phyloP scores from a whole-genome alignment of 2,329 filamentous ascomycete species.

The Calonectria pteridis region DNA sequence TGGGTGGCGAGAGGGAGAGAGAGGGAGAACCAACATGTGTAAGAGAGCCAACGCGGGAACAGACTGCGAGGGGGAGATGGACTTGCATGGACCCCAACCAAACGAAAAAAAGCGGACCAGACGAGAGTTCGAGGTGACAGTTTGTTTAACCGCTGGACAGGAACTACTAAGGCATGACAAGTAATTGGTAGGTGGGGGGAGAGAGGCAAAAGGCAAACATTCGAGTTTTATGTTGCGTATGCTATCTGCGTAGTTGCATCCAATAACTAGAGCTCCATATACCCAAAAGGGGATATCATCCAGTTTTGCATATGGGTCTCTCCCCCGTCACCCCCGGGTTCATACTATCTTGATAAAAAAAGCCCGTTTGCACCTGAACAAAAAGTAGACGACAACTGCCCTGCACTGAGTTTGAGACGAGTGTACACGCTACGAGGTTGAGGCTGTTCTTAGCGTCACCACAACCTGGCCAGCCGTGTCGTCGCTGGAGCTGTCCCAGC shows the following conservation, averaged over 20 bases:
- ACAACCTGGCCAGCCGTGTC: not conserved
- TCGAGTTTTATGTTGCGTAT: not conserved
- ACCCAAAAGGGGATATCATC: not conserved
- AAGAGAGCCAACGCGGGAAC: not conserved
- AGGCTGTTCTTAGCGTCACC: constrained; percentile 18
- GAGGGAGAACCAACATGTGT: not conserved
- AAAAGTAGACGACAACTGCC: not conserved
- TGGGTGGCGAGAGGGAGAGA: not conserved
- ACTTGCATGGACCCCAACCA: not conserved
- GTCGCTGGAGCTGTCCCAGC: constrained; percentile 26
- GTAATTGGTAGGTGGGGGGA: not conserved
- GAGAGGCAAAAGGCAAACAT: not conserved
- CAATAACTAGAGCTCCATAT: not conserved
- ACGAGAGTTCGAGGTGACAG: not conserved
- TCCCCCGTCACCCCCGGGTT: too few species aligned
- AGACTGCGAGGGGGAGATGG: not conserved
- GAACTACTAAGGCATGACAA: not conserved
- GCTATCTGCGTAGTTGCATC: not conserved
- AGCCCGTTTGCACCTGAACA: not conserved
- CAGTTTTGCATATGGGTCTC: not conserved
- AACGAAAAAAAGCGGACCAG: not conserved
- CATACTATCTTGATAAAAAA: not conserved
- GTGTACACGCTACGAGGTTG: constrained; percentile 8
- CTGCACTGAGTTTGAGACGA: not conserved
- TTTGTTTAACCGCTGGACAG: not conserved